phyloP scores from a whole-genome alignment of 179 eudicot genomes.

The Dionaea muscipula region DNA sequence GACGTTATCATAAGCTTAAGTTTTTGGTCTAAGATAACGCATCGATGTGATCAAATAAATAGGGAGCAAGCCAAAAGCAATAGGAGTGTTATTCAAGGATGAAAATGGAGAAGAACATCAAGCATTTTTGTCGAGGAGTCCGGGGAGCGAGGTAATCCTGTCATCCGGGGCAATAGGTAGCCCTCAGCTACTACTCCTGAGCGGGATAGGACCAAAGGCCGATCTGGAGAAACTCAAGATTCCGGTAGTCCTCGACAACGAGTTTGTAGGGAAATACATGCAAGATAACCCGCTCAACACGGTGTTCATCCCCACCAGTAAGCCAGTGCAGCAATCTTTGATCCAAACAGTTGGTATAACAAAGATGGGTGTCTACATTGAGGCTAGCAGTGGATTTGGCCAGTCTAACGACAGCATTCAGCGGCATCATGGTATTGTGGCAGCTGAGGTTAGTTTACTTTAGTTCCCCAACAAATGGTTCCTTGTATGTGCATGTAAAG shows the following conservation, averaged over 20 bases:
- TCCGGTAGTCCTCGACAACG: conserved; percentile 50
- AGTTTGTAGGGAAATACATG: conserved; percentile 76
- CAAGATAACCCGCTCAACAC: conserved; percentile 78
- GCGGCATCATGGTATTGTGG: conserved; percentile 48
- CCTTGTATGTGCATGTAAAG: background rate
- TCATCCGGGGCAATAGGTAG: conserved; percentile 86
- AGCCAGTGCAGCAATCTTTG: conserved; percentile 52
- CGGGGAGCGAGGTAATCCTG: conserved; percentile 62
- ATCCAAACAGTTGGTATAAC: conserved; percentile 92
- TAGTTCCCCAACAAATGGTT: conserved; percentile 1
- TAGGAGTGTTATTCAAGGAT: conserved; percentile 80
- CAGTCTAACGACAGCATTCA: conserved; percentile 45
- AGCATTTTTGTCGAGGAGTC: conserved; percentile 35
- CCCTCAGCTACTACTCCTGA: conserved; percentile 72
- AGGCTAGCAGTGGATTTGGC: conserved; percentile 82
- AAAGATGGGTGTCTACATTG: conserved; percentile 70
- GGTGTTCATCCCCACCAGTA: conserved; percentile 50
- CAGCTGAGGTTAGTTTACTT: conserved; percentile 48
- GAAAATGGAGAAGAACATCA: conserved; percentile 55
- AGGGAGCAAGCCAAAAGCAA: conserved; percentile 63
- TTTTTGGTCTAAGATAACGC: too few relatives aligned
- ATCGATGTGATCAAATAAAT: background rate
- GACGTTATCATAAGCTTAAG: too few relatives aligned
- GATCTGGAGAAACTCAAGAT: conserved; percentile 58
- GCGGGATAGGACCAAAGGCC: conserved; percentile 80